phyloP scores from a whole-genome alignment of 768 basidiomycete species.

The Agaricus sinodeliciosus region DNA sequence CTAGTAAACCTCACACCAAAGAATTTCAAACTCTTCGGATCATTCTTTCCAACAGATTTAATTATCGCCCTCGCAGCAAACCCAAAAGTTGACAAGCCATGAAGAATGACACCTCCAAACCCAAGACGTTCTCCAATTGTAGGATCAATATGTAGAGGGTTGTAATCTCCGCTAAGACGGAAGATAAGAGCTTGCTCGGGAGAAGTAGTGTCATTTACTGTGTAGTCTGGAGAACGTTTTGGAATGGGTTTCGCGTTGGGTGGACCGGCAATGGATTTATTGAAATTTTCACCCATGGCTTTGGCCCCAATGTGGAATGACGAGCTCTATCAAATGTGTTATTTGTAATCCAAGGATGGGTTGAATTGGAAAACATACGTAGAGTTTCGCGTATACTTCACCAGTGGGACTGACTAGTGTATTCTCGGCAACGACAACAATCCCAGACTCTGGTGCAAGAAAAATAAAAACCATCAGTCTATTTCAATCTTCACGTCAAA shows the following conservation, averaged over 20 bases:
- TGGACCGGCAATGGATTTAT: constrained; percentile 52
- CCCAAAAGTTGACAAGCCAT: constrained; percentile 78
- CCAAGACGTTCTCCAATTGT: constrained; percentile 62
- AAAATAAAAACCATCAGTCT: neutral
- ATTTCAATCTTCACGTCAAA: neutral
- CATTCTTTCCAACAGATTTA: constrained; percentile 50
- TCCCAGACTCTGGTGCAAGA: constrained; percentile 54
- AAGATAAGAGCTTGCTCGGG: constrained; percentile 64
- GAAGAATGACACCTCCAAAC: constrained; percentile 81
- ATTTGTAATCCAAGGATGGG: neutral
- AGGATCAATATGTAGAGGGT: constrained; percentile 77
- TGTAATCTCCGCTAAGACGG: constrained; percentile 75
- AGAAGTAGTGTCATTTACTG: constrained; percentile 54
- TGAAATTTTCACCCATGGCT: constrained; percentile 54
- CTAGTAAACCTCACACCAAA: constrained; percentile 76
- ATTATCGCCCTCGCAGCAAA: constrained; percentile 77
- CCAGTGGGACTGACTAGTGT: constrained; percentile 58
- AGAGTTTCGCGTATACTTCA: constrained; percentile 53
- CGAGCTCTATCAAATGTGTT: constrained; percentile 36
- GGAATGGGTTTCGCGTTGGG: constrained; percentile 57
- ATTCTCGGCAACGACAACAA: constrained; percentile 62
- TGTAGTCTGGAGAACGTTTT: constrained; percentile 53
- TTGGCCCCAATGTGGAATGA: constrained; percentile 66
- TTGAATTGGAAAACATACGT: constrained; percentile 30
- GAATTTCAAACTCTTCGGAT: constrained; percentile 55